Evolutionary conservation across 2,329 filamentous ascomycete genomes (phyloP).

Genomic region (Madurella fahalii): DNA sequence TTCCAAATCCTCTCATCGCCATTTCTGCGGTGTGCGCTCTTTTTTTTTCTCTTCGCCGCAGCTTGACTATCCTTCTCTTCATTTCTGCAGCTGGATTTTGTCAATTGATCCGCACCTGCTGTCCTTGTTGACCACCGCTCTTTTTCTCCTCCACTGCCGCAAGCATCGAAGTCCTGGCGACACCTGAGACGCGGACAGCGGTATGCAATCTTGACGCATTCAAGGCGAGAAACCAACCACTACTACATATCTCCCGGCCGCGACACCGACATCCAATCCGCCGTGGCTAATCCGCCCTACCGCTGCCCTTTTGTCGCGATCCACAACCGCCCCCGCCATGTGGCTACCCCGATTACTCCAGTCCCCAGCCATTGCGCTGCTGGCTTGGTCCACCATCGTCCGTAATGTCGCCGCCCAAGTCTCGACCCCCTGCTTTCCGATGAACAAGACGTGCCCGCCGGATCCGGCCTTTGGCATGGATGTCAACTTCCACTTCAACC

Average conservation of each 20-base stretch:
- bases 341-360: slow-evolving; percentile 27
- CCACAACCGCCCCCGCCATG: slow-evolving; percentile 15
- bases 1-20: background rate
- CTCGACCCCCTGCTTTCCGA: slow-evolving; percentile 62
- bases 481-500: slow-evolving; percentile 62
- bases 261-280: background rate
- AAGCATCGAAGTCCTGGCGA: slow-evolving; percentile 13
- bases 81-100: background rate
- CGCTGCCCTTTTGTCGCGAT: background rate
- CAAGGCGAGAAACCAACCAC: background rate
- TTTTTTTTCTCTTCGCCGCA: background rate
- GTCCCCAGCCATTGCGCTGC: slow-evolving; percentile 36
- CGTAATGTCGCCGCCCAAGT: slow-evolving; percentile 64
- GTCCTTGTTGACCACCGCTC: background rate
- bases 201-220: slow-evolving; percentile 13
- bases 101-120: slow-evolving; percentile 14
- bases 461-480: slow-evolving; percentile 66
- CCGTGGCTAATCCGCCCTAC: background rate
- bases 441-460: slow-evolving; percentile 64
- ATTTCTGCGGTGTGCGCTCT: background rate
- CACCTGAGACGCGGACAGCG: slow-evolving; percentile 3
- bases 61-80: slow-evolving; percentile 1
- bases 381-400: slow-evolving; percentile 37
- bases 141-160: slow-evolving; percentile 5
- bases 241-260: background rate